Base-by-base conservation (phyloP, 1,284 basidiomycete species). In the Trichosporon sp. region DNA sequence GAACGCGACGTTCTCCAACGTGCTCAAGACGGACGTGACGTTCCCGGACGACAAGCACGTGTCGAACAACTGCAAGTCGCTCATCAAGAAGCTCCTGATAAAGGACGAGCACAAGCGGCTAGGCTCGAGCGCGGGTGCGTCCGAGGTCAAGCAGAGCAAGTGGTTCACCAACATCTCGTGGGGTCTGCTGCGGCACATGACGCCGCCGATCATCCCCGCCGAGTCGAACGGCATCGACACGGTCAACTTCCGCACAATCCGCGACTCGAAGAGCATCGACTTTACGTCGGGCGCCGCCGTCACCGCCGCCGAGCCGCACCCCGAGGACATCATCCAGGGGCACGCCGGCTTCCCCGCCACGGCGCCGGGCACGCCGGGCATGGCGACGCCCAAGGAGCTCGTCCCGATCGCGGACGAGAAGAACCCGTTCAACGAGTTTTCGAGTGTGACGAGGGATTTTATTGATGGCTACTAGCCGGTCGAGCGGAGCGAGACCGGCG, bases 61-160 rank as follows among this genome's bases (percentile, higher is more conserved):
- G 77, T 90, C 95, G 70, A 88, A 92, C 75, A 87, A 90, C 58
- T 90, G 93, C 82, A 96, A 95, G 84, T 92, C 94, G 75, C 88
- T 93, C 79, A 88, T 99, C 76, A 87, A 87, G 58, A 93, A 94
- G 76, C 83, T 98, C 65, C 86, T 99, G 74, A 92, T 94, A 87
- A 99, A 99, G 86, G 91, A 92, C 77, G 96, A 99, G 83, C 86
- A 88, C 78, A 91, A 89, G 74, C 88, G 96, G 67, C 84, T 99
- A 66, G 96, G 96, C 62, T 93, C 92, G 82, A 90, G 88, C 81
- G 93, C 91, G 72, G 97, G 97, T 47, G 97, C 97, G 62, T 95
- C 93, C 76, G 97, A 99, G 84, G 95, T 99, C 77, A 99, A 99
- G 86, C 91, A 93, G 75, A 95, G 98, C 87, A 97, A 95, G 83